Percentiles rank a stretch among this genome's conserved stretches.
Conservation (phyloP, 2,329 filamentous ascomycete genomes). For the Diatrype stigma region DNA sequence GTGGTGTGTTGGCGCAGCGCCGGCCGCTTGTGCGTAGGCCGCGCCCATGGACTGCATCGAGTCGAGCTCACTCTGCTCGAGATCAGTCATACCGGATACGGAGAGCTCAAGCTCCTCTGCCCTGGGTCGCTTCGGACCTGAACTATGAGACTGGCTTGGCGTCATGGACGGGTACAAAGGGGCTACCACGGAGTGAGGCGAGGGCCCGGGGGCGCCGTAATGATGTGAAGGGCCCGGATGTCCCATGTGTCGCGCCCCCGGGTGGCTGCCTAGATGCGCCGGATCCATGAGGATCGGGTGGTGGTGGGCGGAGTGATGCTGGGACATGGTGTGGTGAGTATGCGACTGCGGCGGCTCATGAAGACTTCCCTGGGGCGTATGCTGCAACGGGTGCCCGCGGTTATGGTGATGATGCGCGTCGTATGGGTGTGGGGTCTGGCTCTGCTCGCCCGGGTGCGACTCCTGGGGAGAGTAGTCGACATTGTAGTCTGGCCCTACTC, state of each 20-base stretch:
- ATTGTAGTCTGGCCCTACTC: slow-evolving; percentile 66
- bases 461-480: slow-evolving; percentile 70
- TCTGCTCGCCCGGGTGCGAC: slow-evolving; percentile 60
- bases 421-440: slow-evolving; percentile 61
- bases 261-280: slow-evolving; percentile 48
- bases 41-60: slow-evolving; percentile 52
- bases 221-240: slow-evolving; percentile 48
- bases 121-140: slow-evolving; percentile 47
- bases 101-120: slow-evolving; percentile 58
- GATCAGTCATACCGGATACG: slow-evolving; percentile 44
- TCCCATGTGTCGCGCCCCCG: slow-evolving; percentile 41
- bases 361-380: slow-evolving; percentile 40
- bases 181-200: slow-evolving; percentile 41
- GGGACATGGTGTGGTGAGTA: slow-evolving; percentile 36
- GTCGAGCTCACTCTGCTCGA: slow-evolving; percentile 53
- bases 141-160: slow-evolving; percentile 27
- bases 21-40: slow-evolving; percentile 44
- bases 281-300: slow-evolving; percentile 55
- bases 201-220: slow-evolving; percentile 45
- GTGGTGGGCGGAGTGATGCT: slow-evolving; percentile 45
- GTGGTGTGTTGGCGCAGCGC: slow-evolving; percentile 61
- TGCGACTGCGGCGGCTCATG: slow-evolving; percentile 40
- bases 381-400: slow-evolving; percentile 47
- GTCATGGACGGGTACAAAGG: slow-evolving; percentile 50
- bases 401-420: slow-evolving; percentile 44